Conservation (phyloP, 108 stramenopile species). For the Nitzschia inconspicua region DNA sequence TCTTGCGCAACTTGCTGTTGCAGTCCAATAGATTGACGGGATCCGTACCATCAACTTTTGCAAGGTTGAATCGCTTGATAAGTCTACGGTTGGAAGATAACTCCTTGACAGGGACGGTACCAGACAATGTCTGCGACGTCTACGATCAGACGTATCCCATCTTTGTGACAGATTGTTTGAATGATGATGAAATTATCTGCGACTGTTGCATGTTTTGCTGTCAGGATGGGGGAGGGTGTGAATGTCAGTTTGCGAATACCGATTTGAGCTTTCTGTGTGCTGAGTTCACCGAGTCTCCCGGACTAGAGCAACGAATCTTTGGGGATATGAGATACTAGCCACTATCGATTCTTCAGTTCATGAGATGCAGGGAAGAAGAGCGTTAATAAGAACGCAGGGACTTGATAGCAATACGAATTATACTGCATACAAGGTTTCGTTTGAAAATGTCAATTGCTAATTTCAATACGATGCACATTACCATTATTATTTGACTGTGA, state of each 20-base stretch:
- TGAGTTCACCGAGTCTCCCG: conserved; percentile 4
- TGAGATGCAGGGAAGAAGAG: too few relatives aligned
- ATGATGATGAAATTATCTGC: conserved; percentile 9
- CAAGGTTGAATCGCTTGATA: not conserved
- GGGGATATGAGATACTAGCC: too few relatives aligned
- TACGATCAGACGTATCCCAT: conserved; percentile 3
- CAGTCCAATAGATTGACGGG: conserved; percentile 14
- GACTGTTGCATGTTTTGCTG: conserved; percentile 25
- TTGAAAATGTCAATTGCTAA: too few relatives aligned
- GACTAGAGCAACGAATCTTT: not conserved
- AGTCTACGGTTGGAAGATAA: conserved; percentile 15
- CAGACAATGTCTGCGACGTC: not conserved
- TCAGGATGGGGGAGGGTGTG: conserved; percentile 5
- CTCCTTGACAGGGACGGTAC: conserved; percentile 12
- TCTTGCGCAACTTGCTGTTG: conserved; percentile 11
- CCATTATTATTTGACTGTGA: too few relatives aligned
- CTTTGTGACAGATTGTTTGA: conserved; percentile 16
- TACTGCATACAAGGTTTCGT: too few relatives aligned
- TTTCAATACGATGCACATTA: too few relatives aligned
- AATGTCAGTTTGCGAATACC: conserved; percentile 8
- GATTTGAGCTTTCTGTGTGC: conserved; percentile 16
- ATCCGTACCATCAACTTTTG: conserved; percentile 11
- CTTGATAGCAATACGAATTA: too few relatives aligned
- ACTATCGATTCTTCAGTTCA: too few relatives aligned
- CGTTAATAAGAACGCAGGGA: too few relatives aligned